A percentile compares a stretch with the other conserved stretches of the same genome.
phyloP scores from a whole-genome alignment of 495 filamentous ascomycete species.

The Annulohypoxylon maeteangense region DNA sequence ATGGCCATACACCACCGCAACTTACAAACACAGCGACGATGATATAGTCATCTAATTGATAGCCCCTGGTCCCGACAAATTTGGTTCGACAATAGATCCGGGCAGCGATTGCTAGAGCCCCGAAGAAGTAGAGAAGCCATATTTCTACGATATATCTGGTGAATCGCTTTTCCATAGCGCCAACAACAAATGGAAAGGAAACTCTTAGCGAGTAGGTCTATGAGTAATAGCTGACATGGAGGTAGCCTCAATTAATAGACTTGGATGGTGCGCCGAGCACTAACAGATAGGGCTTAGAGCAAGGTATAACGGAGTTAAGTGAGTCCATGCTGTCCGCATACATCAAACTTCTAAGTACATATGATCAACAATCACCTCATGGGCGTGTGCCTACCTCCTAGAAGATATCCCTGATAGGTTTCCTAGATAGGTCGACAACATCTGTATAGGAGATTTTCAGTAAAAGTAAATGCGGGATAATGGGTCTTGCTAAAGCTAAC shows the following conservation, averaged over 20 bases:
- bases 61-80: too few relatives aligned
- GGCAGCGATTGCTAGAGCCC: constrained; percentile 5
- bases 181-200: constrained; percentile 3
- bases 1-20: too few relatives aligned
- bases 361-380: not conserved
- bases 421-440: not conserved
- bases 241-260: constrained; percentile 9
- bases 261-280: not conserved
- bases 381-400: too few relatives aligned
- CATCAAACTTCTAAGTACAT: constrained; percentile 5
- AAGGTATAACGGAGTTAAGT: not conserved
- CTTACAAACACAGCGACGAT: too few relatives aligned
- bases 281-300: not conserved
- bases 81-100: constrained; percentile 18
- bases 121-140: too few relatives aligned
- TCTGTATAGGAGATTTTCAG: not conserved
- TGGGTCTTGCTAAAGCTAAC: not conserved
- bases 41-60: too few relatives aligned
- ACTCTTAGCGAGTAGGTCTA: not conserved
- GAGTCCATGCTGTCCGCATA: not conserved
- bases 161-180: constrained; percentile 8
- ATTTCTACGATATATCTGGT: constrained; percentile 19
- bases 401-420: not conserved
- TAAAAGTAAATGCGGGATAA: not conserved
- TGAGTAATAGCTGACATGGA: constrained; percentile 9